Evolutionary conservation across 257 asterid species (phyloP).

Genomic region (Coffea eugenioides): DNA sequence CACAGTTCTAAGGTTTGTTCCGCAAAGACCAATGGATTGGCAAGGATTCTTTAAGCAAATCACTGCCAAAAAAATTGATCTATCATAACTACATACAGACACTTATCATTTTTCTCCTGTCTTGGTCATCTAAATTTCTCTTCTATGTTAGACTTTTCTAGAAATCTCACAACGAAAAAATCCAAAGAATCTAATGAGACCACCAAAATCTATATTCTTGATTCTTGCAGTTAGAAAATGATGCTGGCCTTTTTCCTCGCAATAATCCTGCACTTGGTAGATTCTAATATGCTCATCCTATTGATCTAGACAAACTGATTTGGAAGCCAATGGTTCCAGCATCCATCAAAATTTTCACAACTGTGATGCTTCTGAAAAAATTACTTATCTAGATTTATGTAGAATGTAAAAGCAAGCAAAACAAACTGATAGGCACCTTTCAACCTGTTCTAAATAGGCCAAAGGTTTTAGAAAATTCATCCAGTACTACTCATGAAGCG

Average conservation of each 20-base stretch:
- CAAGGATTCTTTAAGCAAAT: background rate
- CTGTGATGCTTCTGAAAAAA: too few relatives aligned
- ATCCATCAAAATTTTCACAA: too few relatives aligned
- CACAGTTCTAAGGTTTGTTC: background rate
- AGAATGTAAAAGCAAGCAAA: background rate
- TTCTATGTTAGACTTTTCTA: background rate
- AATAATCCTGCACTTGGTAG: background rate
- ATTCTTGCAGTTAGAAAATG: background rate
- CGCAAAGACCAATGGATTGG: background rate
- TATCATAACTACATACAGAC: background rate
- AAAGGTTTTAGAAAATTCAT: background rate
- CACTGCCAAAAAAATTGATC: background rate
- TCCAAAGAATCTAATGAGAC: background rate
- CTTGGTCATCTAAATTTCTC: too few relatives aligned
- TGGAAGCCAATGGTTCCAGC: too few relatives aligned
- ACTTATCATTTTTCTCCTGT: background rate
- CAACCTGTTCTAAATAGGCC: background rate
- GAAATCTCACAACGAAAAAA: background rate
- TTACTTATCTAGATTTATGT: background rate
- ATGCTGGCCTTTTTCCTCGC: background rate
- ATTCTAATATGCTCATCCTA: background rate
- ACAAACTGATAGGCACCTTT: background rate
- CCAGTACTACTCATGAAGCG: too few relatives aligned
- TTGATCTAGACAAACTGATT: background rate
- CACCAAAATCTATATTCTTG: background rate